A percentile compares a stretch with the other conserved stretches of the same genome.
Conservation (phyloP, 257 asterid genomes). For the Fraxinus cuspidata region DNA sequence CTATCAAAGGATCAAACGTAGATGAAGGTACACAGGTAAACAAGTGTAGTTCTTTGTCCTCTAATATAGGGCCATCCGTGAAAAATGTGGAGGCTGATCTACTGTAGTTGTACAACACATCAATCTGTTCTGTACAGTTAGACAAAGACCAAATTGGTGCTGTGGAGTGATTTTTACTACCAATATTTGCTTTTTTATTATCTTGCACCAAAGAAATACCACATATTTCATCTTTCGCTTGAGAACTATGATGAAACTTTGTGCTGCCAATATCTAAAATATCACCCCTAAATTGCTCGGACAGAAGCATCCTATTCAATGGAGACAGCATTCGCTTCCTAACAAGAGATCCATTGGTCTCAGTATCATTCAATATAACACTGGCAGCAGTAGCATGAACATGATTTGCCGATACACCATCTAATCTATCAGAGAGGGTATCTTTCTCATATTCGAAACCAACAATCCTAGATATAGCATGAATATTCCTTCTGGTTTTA, state of each 20-base stretch:
- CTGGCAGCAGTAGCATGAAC: constrained; percentile 26
- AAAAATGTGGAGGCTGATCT: constrained; percentile 36
- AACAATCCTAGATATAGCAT: constrained; percentile 54
- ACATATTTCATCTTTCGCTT: constrained; percentile 27
- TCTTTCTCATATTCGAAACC: constrained; percentile 53
- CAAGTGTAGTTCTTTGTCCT: constrained; percentile 41
- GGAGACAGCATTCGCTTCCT: constrained; percentile 77
- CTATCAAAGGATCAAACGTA: constrained; percentile 29
- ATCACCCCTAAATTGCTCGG: constrained; percentile 48
- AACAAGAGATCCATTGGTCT: constrained; percentile 43
- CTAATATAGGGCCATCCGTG: constrained; percentile 72
- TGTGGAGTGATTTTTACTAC: constrained; percentile 34
- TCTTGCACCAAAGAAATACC: constrained; percentile 43
- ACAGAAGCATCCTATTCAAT: constrained; percentile 47
- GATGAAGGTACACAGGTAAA: constrained; percentile 39
- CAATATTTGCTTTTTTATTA: constrained; percentile 58
- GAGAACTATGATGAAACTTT: constrained; percentile 29
- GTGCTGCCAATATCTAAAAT: constrained; percentile 51
- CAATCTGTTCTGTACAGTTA: constrained; percentile 34
- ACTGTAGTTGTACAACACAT: constrained; percentile 26
- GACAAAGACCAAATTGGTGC: constrained; percentile 38
- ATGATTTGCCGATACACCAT: constrained; percentile 27
- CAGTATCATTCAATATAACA: constrained; percentile 35
- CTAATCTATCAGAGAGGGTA: constrained; percentile 25
- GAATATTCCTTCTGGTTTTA: constrained; percentile 31